These are phyloP conservation scores for Auricularia heimuer DNA, from an alignment of 768 basidiomycete genomes.

Conservation along the genomic window DNA sequence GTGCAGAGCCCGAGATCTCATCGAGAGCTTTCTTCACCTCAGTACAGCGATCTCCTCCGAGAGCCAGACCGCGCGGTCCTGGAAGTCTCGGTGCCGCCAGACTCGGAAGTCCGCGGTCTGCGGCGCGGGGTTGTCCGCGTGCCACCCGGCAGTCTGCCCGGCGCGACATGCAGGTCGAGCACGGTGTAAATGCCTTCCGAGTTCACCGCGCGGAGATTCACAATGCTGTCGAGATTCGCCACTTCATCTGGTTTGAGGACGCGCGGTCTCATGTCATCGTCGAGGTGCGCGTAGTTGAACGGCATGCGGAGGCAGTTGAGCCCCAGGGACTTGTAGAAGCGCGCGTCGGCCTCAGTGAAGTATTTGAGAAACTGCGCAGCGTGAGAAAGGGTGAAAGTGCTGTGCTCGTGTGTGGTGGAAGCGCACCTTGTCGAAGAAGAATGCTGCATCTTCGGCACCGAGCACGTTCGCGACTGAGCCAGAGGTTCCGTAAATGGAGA, in stretches of 20 bases:
- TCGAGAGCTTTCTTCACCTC: no score
- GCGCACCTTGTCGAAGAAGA: slow-evolving; percentile 26
- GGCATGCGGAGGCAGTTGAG: slow-evolving; percentile 19
- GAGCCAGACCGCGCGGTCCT: slow-evolving; percentile 22
- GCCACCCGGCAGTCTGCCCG: slow-evolving; percentile 12
- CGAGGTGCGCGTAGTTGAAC: slow-evolving; percentile 13
- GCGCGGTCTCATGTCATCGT: slow-evolving; percentile 23
- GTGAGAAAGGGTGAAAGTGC: neutral
- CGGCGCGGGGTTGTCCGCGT: slow-evolving; percentile 1
- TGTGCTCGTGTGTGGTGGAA: no score
- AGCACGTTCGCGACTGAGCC: slow-evolving; percentile 15
- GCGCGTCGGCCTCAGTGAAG: slow-evolving; percentile 24
- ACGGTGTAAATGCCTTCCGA: slow-evolving; percentile 24
- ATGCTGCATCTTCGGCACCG: slow-evolving; percentile 22
- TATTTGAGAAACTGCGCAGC: slow-evolving; percentile 21
- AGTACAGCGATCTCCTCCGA: slow-evolving; percentile 22
- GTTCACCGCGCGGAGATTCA: slow-evolving; percentile 20
- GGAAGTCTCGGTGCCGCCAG: slow-evolving; percentile 27
- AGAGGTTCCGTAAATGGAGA: no score
- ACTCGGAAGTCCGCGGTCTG: slow-evolving; percentile 12
- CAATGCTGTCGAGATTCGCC: slow-evolving; percentile 24
- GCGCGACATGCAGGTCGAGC: slow-evolving; percentile 27
- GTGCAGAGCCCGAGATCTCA: no score
- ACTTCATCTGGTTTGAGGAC: slow-evolving; percentile 23
- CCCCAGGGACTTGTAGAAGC: slow-evolving; percentile 20